These are phyloP conservation scores for Ettlia oleoabundans DNA, from an alignment of 139 green algal genomes.

Conservation along the genomic window DNA sequence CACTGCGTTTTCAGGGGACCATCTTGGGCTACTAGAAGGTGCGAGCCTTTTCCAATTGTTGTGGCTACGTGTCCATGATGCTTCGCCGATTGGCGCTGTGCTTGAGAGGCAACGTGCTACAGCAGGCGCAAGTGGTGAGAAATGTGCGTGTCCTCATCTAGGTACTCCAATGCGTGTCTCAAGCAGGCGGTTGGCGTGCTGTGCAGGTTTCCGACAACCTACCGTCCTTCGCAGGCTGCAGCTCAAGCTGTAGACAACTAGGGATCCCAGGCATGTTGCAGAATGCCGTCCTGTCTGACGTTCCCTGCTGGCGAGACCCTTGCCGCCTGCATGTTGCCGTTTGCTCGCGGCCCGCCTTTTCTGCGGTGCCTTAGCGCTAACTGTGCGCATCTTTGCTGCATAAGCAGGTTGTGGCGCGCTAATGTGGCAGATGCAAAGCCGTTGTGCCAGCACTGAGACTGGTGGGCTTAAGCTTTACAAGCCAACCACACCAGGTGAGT, in stretches of 20 bases:
- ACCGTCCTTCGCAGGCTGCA: constrained; percentile 7
- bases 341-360: no score
- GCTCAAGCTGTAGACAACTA: neutral
- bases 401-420: neutral
- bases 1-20: no score
- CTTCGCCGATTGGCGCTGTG: no score
- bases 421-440: constrained; percentile 16
- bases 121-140: neutral
- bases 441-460: neutral
- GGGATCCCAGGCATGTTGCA: neutral
- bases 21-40: no score
- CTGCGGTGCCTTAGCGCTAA: no score
- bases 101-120: no score
- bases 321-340: neutral
- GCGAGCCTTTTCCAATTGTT: no score
- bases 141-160: no score
- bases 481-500: constrained; percentile 76
- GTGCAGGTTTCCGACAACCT: constrained; percentile 17
- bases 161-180: no score
- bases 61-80: no score
- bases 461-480: constrained; percentile 87
- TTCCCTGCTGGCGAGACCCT: neutral
- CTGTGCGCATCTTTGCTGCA: neutral
- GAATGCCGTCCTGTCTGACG: neutral
- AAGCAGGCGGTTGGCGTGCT: no score